Conservation (phyloP, 768 basidiomycete species). For the Austroboletus festivus region DNA sequence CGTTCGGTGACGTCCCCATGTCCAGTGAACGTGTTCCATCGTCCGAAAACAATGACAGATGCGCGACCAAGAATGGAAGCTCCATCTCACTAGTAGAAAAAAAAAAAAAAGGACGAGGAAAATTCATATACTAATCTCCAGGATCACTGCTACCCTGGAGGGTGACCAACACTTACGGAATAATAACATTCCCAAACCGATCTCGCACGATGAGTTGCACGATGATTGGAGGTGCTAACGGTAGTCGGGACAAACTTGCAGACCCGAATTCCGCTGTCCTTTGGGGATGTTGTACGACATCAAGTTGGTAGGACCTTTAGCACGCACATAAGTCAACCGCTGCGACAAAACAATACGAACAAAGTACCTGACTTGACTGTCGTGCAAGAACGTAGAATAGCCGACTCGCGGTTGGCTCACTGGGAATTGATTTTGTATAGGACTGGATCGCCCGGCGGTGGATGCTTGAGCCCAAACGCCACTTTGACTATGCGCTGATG, state of each 20-base stretch:
- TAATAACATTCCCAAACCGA: slow-evolving; percentile 62
- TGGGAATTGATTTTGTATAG: slow-evolving; percentile 35
- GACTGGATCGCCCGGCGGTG: slow-evolving; percentile 30
- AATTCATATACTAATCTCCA: slow-evolving; percentile 18
- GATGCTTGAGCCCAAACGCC: slow-evolving; percentile 28
- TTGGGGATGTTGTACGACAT: slow-evolving; percentile 82
- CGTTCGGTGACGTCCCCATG: slow-evolving; percentile 51
- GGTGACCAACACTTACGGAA: slow-evolving; percentile 61
- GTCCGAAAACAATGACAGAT: slow-evolving; percentile 69
- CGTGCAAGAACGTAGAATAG: slow-evolving; percentile 55
- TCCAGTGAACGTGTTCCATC: slow-evolving; percentile 66
- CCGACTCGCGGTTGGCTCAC: slow-evolving; percentile 51
- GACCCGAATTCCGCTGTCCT: slow-evolving; percentile 80
- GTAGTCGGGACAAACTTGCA: slow-evolving; percentile 71
- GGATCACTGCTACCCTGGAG: slow-evolving; percentile 16
- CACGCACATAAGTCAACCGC: slow-evolving; percentile 18
- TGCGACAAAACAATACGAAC: slow-evolving; percentile 5
- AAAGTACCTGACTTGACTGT: slow-evolving; percentile 50
- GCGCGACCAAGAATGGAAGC: slow-evolving; percentile 83
- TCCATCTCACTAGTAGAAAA: slow-evolving; percentile 66
- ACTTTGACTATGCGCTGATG: slow-evolving; percentile 24
- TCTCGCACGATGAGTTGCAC: slow-evolving; percentile 77
- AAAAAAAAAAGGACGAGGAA: slow-evolving; percentile 8
- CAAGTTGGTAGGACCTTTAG: slow-evolving; percentile 69
- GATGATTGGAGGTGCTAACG: slow-evolving; percentile 81